Conservation (phyloP, 257 asterid genomes). For the Nicotiana tabacum region DNA sequence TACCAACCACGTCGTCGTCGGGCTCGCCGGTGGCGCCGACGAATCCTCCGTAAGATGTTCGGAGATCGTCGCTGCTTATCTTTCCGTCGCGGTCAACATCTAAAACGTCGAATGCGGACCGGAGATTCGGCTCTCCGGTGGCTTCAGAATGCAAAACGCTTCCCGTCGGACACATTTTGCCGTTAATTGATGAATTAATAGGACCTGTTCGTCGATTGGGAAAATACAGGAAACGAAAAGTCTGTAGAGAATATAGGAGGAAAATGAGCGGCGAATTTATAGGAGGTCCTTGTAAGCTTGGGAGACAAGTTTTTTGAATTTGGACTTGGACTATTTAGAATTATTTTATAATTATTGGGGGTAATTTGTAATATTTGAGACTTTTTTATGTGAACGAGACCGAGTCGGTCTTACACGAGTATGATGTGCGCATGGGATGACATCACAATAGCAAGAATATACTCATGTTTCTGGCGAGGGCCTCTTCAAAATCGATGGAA, state of each 20-base stretch:
- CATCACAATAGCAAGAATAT: not conserved
- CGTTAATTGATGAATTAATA: not conserved
- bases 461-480: no score
- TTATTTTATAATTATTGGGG: not conserved
- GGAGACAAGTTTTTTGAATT: not conserved
- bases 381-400: not conserved
- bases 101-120: constrained; percentile 74
- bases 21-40: constrained; percentile 13
- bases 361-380: not conserved
- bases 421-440: constrained; percentile 3
- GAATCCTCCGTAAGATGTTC: constrained; percentile 44
- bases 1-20: constrained; percentile 42
- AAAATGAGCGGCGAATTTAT: not conserved
- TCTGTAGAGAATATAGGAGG: not conserved
- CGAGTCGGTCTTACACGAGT: not conserved
- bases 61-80: constrained; percentile 70
- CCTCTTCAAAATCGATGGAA: no score
- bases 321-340: not conserved
- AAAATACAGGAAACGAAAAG: not conserved
- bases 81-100: constrained; percentile 82
- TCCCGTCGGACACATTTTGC: constrained; percentile 77
- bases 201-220: not conserved
- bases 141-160: constrained; percentile 13
- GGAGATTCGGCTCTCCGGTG: constrained; percentile 28
- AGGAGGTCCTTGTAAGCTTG: not conserved